Evolutionary conservation across 129 eudicot species (phyloP).

Genomic region (Ambrosia trifida): DNA sequence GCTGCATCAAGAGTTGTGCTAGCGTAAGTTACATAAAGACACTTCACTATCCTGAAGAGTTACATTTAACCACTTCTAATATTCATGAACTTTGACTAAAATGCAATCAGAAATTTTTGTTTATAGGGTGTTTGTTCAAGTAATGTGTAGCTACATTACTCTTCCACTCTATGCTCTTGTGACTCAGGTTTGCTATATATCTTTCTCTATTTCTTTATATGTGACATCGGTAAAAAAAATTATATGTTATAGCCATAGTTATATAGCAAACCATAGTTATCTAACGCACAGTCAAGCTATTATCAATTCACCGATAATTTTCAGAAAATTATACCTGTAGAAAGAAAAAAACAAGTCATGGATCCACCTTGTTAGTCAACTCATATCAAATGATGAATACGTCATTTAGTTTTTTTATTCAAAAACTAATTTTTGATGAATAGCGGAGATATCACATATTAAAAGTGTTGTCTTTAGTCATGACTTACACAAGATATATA

Average conservation of each 20-base stretch:
- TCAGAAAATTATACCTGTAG: no score
- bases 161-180: constrained; percentile 59
- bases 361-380: no score
- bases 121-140: constrained; percentile 44
- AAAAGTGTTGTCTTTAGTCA: no score
- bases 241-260: background rate
- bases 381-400: no score
- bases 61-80: constrained; percentile 6
- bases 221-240: no score
- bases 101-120: background rate
- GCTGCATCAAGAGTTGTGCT: constrained; percentile 39
- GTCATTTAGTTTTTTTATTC: background rate
- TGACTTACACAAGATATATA: background rate
- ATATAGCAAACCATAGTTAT: no score
- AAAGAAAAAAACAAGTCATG: no score
- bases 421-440: background rate
- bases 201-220: background rate
- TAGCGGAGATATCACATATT: background rate
- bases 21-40: constrained; percentile 38
- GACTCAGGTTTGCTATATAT: constrained; percentile 43
- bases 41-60: background rate
- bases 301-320: no score
- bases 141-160: constrained; percentile 55
- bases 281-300: no score
- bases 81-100: constrained; percentile 1